Evolutionary conservation across 2,329 filamentous ascomycete species (phyloP).

Genomic region (Tympanopsis confertula): DNA sequence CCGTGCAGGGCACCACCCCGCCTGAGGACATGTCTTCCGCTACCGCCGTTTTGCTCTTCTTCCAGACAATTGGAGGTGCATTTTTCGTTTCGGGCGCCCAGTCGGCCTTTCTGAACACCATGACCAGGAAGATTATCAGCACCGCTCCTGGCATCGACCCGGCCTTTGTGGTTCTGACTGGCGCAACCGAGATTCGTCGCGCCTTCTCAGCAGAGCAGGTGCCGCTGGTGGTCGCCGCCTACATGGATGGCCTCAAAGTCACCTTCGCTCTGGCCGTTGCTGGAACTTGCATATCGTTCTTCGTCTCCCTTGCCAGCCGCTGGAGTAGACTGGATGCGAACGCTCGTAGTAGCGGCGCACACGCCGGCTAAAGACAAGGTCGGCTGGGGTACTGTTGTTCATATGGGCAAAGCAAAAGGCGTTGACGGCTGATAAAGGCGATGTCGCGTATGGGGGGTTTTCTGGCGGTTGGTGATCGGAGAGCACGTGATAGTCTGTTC

Average conservation of each 20-base stretch:
- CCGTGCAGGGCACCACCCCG: slow-evolving; percentile 22
- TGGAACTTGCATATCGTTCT: slow-evolving; percentile 29
- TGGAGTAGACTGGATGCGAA: too few species aligned
- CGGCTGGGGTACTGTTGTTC: too few species aligned
- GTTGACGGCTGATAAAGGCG: too few species aligned
- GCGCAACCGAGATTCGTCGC: slow-evolving; percentile 42
- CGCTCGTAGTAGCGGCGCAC: too few species aligned
- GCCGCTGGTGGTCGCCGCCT: slow-evolving; percentile 41
- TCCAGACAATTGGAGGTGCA: slow-evolving; percentile 37
- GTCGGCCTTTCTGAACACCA: slow-evolving; percentile 31
- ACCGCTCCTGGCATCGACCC: slow-evolving; percentile 24
- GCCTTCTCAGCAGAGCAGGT: slow-evolving; percentile 36
- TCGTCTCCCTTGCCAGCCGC: too few species aligned
- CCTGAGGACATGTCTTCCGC: slow-evolving; percentile 12
- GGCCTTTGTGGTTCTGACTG: slow-evolving; percentile 23
- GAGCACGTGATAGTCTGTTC: too few species aligned
- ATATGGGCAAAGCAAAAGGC: too few species aligned
- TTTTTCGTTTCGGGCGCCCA: slow-evolving; percentile 35
- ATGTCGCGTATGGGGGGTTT: too few species aligned
- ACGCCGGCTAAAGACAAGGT: too few species aligned
- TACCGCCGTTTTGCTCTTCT: slow-evolving; percentile 13
- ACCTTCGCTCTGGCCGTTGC: slow-evolving; percentile 44
- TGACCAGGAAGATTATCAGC: slow-evolving; percentile 20
- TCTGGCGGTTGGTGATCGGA: too few species aligned
- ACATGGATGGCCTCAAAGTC: slow-evolving; percentile 54